Percentiles rank a stretch among this genome's conserved stretches.
Evolutionary conservation across 1,284 basidiomycete species (phyloP).

Genomic region (Hortiboletus rubellus): DNA sequence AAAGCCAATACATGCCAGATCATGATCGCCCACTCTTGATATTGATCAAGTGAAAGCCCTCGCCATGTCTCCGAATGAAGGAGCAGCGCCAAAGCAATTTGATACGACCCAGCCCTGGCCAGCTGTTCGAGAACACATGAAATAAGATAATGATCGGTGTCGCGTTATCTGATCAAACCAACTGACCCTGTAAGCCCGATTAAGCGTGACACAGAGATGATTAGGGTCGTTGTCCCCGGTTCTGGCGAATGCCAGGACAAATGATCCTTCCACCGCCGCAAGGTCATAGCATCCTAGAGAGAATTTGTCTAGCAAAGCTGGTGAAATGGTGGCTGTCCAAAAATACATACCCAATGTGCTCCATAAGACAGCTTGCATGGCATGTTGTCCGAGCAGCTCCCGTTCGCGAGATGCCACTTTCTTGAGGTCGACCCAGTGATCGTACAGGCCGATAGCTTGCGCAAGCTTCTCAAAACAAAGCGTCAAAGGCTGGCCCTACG

Average conservation of each 20-base stretch:
- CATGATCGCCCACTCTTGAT: slow-evolving; percentile 66
- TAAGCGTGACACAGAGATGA: slow-evolving; percentile 58
- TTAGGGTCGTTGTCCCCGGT: slow-evolving; percentile 59
- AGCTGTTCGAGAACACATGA: slow-evolving; percentile 43
- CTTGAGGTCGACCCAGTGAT: slow-evolving; percentile 65
- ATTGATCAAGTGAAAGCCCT: slow-evolving; percentile 61
- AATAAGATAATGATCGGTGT: slow-evolving; percentile 10
- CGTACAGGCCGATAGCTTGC: slow-evolving; percentile 67
- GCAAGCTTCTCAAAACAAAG: slow-evolving; percentile 66
- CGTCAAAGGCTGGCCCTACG: slow-evolving; percentile 70
- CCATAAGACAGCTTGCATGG: slow-evolving; percentile 73
- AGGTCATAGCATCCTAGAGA: slow-evolving; percentile 63
- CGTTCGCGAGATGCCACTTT: slow-evolving; percentile 48
- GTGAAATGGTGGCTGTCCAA: not conserved
- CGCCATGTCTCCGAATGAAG: slow-evolving; percentile 71
- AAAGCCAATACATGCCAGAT: slow-evolving; percentile 74
- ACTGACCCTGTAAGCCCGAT: slow-evolving; percentile 62
- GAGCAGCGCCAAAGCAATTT: slow-evolving; percentile 59
- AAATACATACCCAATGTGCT: slow-evolving; percentile 53
- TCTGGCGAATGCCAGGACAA: slow-evolving; percentile 66
- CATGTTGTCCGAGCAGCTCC: slow-evolving; percentile 70
- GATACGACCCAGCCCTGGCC: slow-evolving; percentile 67
- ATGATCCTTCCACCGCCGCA: slow-evolving; percentile 63
- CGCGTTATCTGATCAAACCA: slow-evolving; percentile 9
- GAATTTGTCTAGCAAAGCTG: slow-evolving; percentile 2